Percentiles rank a stretch among this genome's conserved stretches.
These are phyloP conservation scores for Raphanus raphanistrum DNA, from an alignment of 345 rosid species.

Conservation along the genomic window DNA sequence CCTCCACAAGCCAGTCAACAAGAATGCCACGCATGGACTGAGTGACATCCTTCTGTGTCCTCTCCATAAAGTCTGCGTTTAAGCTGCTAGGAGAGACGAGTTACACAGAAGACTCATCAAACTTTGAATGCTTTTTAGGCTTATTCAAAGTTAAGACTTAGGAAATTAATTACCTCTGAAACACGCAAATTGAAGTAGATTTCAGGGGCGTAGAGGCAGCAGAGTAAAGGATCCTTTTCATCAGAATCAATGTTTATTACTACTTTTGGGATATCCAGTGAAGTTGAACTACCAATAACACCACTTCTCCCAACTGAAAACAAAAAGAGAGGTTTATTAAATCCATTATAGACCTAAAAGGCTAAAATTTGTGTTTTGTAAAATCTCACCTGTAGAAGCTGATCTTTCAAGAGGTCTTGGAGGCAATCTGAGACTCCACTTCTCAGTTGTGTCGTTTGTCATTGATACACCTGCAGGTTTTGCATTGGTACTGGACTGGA, in stretches of 20 bases:
- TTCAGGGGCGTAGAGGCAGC: conserved; percentile 76
- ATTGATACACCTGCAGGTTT: conserved; percentile 13
- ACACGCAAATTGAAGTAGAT: conserved; percentile 67
- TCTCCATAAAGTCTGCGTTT: conserved; percentile 76
- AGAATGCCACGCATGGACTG: conserved; percentile 90
- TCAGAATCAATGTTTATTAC: conserved; percentile 67
- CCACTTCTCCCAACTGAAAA: conserved; percentile 45
- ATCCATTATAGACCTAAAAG: neutral
- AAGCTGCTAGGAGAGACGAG: conserved; percentile 52
- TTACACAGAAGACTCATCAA: conserved; percentile 4
- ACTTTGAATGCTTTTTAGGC: conserved; percentile 8
- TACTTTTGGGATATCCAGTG: conserved; percentile 43
- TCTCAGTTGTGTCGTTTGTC: conserved; percentile 5
- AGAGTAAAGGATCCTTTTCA: conserved; percentile 63
- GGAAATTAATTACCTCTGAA: conserved; percentile 63
- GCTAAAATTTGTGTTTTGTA: neutral
- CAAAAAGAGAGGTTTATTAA: neutral
- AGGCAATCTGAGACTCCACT: conserved; percentile 25
- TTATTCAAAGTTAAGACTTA: conserved; percentile 3
- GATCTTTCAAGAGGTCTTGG: conserved; percentile 33
- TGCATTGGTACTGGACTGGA: conserved; percentile 17
- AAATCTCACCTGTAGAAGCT: conserved; percentile 35
- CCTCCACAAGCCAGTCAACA: conserved; percentile 99
- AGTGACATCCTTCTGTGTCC: conserved; percentile 69
- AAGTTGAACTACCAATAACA: conserved; percentile 33